Base-by-base conservation (phyloP, 495 filamentous ascomycete species). In the Penicillium daleae region DNA sequence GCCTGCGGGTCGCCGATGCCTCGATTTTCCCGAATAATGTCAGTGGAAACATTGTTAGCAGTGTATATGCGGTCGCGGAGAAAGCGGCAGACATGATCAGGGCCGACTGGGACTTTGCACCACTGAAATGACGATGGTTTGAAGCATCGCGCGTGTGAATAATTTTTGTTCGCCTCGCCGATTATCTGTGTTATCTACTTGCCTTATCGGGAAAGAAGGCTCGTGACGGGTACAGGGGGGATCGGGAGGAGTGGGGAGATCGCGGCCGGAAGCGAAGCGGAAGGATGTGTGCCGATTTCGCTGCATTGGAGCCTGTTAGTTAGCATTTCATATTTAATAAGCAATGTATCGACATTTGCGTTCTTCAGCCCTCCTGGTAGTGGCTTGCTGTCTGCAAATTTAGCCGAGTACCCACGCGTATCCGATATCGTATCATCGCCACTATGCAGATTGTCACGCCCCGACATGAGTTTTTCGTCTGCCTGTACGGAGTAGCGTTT, bases 41-140 rank as follows among this genome's bases (percentile, higher is more conserved):
- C 17, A 76, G 78, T 49, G 80, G 77, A 6, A 81, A 87, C 69
- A 67, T 81, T 48, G 70, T 80, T 46, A 75, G 72, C 12, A 81
- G 78, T 6, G 79, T 86, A 3, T 87, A 85, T 71, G 83, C 81
- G 8, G 74, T 86, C 65, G 83, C 78, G 8, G 85, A 87, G 73
- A 84, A 80, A 64, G 85, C 72, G 5, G 81, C 83, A 9, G 72
- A 77, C 56, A 60, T 87, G 64, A 83, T 86, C 62, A 83, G 80
- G 67, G 75, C 71, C 56, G 73, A 77, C 56, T 67, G 65, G 65
- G 61, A 64, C 27, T 64, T 54, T 32, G 42, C 33, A 3, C 52
- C 61, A 8, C 7, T 39, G 10, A 57, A 58, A n/a, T 44, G 33
- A 51, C 51, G 15, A 54, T 56, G 50, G 40, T 26, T 21, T 66